These are phyloP conservation scores for Termitomyces sp. DNA, from an alignment of 1,284 basidiomycete genomes.

Conservation along the genomic window DNA sequence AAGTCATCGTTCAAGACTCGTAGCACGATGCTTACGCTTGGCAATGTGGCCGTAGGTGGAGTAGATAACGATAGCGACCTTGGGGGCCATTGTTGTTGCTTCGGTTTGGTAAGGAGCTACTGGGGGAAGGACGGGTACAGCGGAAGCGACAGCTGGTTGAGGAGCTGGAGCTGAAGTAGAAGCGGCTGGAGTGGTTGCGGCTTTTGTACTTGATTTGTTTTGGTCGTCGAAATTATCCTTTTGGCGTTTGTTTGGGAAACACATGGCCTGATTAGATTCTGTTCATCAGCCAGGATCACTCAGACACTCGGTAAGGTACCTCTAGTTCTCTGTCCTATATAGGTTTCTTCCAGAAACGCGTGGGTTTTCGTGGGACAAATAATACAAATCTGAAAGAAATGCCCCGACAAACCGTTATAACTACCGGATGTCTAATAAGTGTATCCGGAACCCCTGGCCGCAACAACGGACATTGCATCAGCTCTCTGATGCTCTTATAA, in stretches of 20 bases:
- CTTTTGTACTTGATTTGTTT: slow-evolving; percentile 22
- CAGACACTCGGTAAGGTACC: slow-evolving; percentile 5
- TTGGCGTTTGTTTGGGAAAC: slow-evolving; percentile 26
- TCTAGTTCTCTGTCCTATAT: slow-evolving; percentile 5
- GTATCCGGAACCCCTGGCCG: no score
- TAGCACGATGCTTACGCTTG: slow-evolving; percentile 44
- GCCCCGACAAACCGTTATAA: not conserved
- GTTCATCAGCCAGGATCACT: slow-evolving; percentile 2
- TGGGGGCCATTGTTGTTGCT: not conserved
- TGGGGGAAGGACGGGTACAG: slow-evolving; percentile 14
- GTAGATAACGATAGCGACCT: slow-evolving; percentile 81
- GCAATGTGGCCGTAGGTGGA: slow-evolving; percentile 78
- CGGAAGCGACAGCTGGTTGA: slow-evolving; percentile 9
- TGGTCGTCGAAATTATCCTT: slow-evolving; percentile 24
- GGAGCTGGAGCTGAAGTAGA: slow-evolving; percentile 8
- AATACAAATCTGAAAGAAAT: slow-evolving; percentile 10
- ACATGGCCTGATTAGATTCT: slow-evolving; percentile 19
- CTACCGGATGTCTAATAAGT: not conserved
- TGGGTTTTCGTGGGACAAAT: slow-evolving; percentile 20
- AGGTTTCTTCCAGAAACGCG: slow-evolving; percentile 4
- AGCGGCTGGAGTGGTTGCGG: slow-evolving; percentile 4
- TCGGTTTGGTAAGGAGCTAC: slow-evolving; percentile 6
- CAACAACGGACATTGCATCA: no score
- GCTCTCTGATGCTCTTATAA: no score
- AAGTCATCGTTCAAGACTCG: not conserved